These are phyloP conservation scores for Chaetoceros tenuissimus DNA, from an alignment of 108 stramenopile genomes.

Conservation along the genomic window DNA sequence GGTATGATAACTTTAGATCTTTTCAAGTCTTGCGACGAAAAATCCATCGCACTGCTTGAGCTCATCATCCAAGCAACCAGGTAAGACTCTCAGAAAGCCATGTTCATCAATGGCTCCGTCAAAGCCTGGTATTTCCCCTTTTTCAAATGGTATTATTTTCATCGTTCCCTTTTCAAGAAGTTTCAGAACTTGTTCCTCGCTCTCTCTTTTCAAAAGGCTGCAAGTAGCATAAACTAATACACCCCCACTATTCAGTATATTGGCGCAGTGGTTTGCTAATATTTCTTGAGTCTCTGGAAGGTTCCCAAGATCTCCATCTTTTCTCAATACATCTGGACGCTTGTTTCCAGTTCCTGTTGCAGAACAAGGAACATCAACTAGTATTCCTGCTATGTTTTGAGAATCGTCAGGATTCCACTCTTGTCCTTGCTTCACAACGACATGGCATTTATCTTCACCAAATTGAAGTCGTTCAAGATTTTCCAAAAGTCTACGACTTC, in stretches of 20 bases:
- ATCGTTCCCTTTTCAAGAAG: slow-evolving; percentile 33
- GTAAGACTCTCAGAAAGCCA: slow-evolving; percentile 69
- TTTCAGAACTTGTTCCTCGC: slow-evolving; percentile 63
- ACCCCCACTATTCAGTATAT: slow-evolving; percentile 48
- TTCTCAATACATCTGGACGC: slow-evolving; percentile 69
- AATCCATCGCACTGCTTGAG: slow-evolving; percentile 63
- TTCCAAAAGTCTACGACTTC: slow-evolving; percentile 37
- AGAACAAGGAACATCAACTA: slow-evolving; percentile 73
- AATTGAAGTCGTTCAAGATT: slow-evolving; percentile 50
- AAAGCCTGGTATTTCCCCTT: slow-evolving; percentile 69
- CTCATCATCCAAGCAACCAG: slow-evolving; percentile 42
- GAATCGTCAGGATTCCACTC: slow-evolving; percentile 30
- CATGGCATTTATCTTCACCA: slow-evolving; percentile 29
- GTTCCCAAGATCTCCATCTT: slow-evolving; percentile 24
- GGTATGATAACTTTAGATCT: slow-evolving; percentile 2
- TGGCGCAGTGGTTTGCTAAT: slow-evolving; percentile 51
- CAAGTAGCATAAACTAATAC: slow-evolving; percentile 81
- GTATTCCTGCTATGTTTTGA: slow-evolving; percentile 31
- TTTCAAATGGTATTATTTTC: slow-evolving; percentile 52
- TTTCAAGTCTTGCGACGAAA: slow-evolving; percentile 60
- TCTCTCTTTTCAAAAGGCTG: slow-evolving; percentile 54
- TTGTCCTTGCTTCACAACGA: slow-evolving; percentile 54
- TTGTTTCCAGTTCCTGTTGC: slow-evolving; percentile 72
- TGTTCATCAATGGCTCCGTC: slow-evolving; percentile 66
- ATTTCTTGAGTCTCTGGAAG: slow-evolving; percentile 39